Base-by-base conservation (phyloP, 2,329 filamentous ascomycete species). In the Mollisiaceae sp. region DNA sequence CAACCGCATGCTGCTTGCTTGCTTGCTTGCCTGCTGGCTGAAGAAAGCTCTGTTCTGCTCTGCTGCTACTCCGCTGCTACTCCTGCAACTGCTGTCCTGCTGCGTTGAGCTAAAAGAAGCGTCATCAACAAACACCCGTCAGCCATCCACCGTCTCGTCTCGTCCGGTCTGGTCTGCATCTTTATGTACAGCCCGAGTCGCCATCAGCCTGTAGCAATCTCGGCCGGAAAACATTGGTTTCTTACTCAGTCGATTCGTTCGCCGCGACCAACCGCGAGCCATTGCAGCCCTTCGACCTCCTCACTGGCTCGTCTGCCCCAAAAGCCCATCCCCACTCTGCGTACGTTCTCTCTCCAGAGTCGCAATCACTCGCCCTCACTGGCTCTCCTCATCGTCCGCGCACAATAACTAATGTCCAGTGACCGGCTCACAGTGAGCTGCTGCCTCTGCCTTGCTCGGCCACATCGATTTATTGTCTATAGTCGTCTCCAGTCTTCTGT, bases 231-330 rank as follows among this genome's bases (percentile, higher is more conserved):
- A 39, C 43, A 54, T 65, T 56, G 64, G 50, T 65, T 67, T 68
- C 60, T 60, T 58, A 61, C 58, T 59, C 59, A 59, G 20, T 72
- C 50, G 36, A 68, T 67, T 65, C 63, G 58, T 68, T 62, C 65
- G 66, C 66, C 41, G 55, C 67, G 63, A 66, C 71, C 72, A 74
- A 64, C 73, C 64, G 60, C 64, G 62, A 59, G 65, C 43, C 66
- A 59, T 61, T 55, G 43, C 63, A 64, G 62, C 58, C 43, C 63
- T 61, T 68, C 58, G 20, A 64, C 62, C 61, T 67, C 43, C 24
- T 74, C 63, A 75, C 63, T 74, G 73, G 73, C 62, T 66, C 68
- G 64, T 67, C 68, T 70, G 65, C 61, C 60, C 62, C 24, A 41
- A 62, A 63, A 41, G 63, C 20, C 63, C 60, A n/a, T 67, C 65